These are phyloP conservation scores for Phytophthora colocasiae DNA, from an alignment of 352 stramenopile species.

Conservation along the genomic window DNA sequence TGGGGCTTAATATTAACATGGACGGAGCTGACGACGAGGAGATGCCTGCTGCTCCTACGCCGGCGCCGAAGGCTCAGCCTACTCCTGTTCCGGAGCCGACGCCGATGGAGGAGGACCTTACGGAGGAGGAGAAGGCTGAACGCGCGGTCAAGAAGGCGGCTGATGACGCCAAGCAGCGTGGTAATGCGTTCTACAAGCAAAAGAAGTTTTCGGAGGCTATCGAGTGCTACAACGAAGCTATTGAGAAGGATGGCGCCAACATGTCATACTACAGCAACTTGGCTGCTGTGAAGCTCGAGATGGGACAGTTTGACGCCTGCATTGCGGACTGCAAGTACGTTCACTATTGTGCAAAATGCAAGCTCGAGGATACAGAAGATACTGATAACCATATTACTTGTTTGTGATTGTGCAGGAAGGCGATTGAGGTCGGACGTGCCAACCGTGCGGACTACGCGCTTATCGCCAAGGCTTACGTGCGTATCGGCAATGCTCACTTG, in stretches of 20 bases:
- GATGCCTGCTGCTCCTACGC: conserved; percentile 43
- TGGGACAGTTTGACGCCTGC: conserved; percentile 95
- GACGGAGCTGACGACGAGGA: conserved; percentile 52
- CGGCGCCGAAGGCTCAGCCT: conserved; percentile 38
- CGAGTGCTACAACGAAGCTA: conserved; percentile 96
- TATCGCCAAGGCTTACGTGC: conserved; percentile 95
- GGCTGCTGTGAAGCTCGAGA: conserved; percentile 97
- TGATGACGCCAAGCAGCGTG: conserved; percentile 93
- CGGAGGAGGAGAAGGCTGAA: conserved; percentile 83
- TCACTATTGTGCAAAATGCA: background rate
- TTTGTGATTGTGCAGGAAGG: conserved; percentile 66
- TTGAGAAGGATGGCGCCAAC: conserved; percentile 95
- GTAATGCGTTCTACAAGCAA: conserved; percentile 98
- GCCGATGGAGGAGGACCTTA: conserved; percentile 88
- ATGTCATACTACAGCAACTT: conserved; percentile 98
- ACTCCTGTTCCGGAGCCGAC: conserved; percentile 50
- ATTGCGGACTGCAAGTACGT: conserved; percentile 93
- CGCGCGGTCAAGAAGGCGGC: conserved; percentile 74
- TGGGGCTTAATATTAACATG: conserved; percentile 86
- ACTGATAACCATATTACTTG: conserved; percentile 6
- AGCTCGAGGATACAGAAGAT: conserved; percentile 4
- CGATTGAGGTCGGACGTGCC: conserved; percentile 95
- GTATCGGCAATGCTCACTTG: conserved; percentile 96
- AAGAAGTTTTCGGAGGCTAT: conserved; percentile 96
- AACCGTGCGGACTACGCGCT: conserved; percentile 96